Evolutionary conservation across 1,284 basidiomycete genomes (phyloP).

Genomic region (Tausonia pullulans): DNA sequence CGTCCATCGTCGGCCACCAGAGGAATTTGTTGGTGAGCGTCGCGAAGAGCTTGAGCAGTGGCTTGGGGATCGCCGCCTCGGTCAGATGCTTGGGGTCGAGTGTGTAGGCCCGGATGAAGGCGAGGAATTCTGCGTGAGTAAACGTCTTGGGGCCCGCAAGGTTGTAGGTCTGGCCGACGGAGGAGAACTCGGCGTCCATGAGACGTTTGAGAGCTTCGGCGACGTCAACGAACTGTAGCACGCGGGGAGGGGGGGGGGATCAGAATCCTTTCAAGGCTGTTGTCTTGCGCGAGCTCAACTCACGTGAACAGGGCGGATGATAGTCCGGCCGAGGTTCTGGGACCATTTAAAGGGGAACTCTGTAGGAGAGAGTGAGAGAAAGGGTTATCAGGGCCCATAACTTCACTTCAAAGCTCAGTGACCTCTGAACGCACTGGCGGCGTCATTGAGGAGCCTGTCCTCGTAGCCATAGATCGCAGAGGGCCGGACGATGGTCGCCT

Average conservation of each 20-base stretch:
- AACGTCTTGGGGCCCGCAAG: slow-evolving; percentile 84
- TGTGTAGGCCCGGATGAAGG: slow-evolving; percentile 70
- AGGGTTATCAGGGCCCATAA: not conserved
- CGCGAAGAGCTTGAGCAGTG: slow-evolving; percentile 55
- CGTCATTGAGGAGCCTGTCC: slow-evolving; percentile 87
- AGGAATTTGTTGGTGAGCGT: slow-evolving; percentile 52
- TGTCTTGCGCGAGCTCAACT: slow-evolving; percentile 28
- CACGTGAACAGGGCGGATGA: slow-evolving; percentile 85
- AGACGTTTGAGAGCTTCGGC: slow-evolving; percentile 81
- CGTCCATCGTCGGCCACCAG: slow-evolving; percentile 90
- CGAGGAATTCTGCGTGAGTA: slow-evolving; percentile 72
- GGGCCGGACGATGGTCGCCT: slow-evolving; percentile 83
- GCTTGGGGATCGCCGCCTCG: slow-evolving; percentile 66
- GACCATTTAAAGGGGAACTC: slow-evolving; percentile 93
- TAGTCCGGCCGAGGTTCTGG: slow-evolving; percentile 76
- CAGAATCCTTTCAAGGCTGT: not conserved
- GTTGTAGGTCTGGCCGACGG: slow-evolving; percentile 54
- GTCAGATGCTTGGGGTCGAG: slow-evolving; percentile 48
- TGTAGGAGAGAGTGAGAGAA: slow-evolving; percentile 30
- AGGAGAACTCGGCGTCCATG: slow-evolving; percentile 50
- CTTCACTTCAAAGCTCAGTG: not conserved
- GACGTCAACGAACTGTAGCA: slow-evolving; percentile 69
- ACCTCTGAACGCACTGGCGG: slow-evolving; percentile 56
- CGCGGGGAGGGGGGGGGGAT: not conserved
- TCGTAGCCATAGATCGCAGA: slow-evolving; percentile 81